Conservation (phyloP, 169 alveolate species). For the Eimeria brunetti region DNA sequence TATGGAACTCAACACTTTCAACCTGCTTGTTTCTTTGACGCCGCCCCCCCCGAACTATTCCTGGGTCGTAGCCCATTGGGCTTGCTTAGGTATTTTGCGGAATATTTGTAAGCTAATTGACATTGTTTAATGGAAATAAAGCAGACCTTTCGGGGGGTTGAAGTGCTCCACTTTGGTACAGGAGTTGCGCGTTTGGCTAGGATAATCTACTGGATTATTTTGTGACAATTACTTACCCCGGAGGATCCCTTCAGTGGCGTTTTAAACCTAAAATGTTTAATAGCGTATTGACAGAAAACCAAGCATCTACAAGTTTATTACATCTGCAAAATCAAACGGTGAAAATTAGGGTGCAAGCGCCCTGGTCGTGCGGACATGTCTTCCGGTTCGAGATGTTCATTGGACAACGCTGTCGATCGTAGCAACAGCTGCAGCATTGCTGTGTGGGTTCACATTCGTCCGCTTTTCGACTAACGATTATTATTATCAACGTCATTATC, state of each 20-base stretch:
- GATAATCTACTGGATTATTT: too few species aligned
- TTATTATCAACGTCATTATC: not conserved
- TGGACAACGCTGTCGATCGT: too few species aligned
- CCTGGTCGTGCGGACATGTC: too few species aligned
- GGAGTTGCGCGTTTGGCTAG: not conserved
- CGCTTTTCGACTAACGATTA: not conserved
- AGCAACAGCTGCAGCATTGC: not conserved
- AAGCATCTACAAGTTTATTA: too few species aligned
- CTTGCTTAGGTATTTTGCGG: not conserved
- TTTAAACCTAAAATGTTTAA: not conserved
- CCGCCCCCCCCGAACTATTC: not conserved
- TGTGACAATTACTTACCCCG: not conserved
- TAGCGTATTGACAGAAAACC: too few species aligned
- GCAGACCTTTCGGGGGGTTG: not conserved
- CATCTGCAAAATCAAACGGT: too few species aligned
- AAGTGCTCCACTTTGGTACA: not conserved
- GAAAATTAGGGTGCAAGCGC: too few species aligned
- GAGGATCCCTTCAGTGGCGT: not conserved
- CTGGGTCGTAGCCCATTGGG: not conserved
- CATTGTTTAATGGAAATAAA: not conserved
- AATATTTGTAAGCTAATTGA: not conserved
- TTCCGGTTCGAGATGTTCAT: too few species aligned
- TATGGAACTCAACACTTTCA: not conserved
- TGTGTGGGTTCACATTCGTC: not conserved
- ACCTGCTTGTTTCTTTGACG: not conserved